phyloP scores from a whole-genome alignment of 257 asterid species.

The Nicotiana paniculata region DNA sequence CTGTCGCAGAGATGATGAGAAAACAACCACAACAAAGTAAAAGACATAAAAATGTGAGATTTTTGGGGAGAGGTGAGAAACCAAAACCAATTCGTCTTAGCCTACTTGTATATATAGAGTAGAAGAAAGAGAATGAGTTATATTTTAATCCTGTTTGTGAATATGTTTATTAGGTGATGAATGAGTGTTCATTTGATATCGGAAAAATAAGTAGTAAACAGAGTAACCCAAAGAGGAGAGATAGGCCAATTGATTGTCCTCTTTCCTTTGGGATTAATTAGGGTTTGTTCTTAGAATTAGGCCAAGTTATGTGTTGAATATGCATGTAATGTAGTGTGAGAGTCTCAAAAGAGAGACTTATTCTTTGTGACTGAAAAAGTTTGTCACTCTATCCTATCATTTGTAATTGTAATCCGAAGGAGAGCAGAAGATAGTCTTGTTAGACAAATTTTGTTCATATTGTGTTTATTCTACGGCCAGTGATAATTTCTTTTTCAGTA shows the following conservation, averaged over 20 bases:
- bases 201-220: constrained; percentile 16
- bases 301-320: not conserved
- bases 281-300: not conserved
- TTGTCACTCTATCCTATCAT: constrained; percentile 6
- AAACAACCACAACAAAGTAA: not conserved
- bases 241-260: constrained; percentile 3
- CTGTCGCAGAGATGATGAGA: not conserved
- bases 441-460: not conserved
- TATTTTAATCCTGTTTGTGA: constrained; percentile 7
- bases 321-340: not conserved
- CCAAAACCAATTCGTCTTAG: constrained; percentile 11
- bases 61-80: constrained; percentile 15
- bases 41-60: not conserved
- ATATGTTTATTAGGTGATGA: constrained; percentile 19
- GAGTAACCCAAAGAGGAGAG: constrained; percentile 9
- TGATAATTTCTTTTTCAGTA: not conserved
- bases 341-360: not conserved
- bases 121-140: not conserved
- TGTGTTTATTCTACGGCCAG: not conserved
- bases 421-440: not conserved
- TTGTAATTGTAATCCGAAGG: constrained; percentile 15
- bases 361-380: constrained; percentile 10
- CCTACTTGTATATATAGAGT: constrained; percentile 22
- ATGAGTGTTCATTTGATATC: not conserved
- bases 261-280: constrained; percentile 9